These are phyloP conservation scores for Phytophthora vignae DNA, from an alignment of 352 stramenopile species.

Conservation along the genomic window DNA sequence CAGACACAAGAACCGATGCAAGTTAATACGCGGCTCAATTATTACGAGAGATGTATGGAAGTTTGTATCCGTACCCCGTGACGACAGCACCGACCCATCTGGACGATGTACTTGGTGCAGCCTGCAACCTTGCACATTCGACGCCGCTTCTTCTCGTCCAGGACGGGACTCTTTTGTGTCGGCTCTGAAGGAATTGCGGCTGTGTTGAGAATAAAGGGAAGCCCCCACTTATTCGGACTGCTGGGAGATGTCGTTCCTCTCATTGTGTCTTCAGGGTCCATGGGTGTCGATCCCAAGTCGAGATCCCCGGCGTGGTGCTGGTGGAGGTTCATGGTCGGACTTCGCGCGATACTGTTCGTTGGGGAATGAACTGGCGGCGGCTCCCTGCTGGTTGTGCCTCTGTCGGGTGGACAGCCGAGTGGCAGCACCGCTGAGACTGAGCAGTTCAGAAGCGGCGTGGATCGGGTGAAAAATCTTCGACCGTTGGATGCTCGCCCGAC, in stretches of 20 bases:
- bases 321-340: background rate
- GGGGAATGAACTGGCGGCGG: background rate
- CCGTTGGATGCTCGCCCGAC: background rate
- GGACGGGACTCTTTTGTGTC: constrained; percentile 1
- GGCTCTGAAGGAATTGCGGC: background rate
- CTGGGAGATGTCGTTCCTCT: background rate
- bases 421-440: background rate
- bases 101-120: constrained; percentile 51
- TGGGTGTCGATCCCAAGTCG: background rate
- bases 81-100: constrained; percentile 47
- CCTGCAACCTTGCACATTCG: constrained; percentile 42
- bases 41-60: background rate
- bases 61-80: constrained; percentile 34
- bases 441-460: background rate
- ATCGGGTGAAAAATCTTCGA: background rate
- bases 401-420: background rate
- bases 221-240: constrained; percentile 6
- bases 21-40: background rate
- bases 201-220: constrained; percentile 11
- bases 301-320: background rate
- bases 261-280: background rate
- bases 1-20: background rate
- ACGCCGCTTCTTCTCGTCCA: constrained; percentile 35
- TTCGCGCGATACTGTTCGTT: background rate
- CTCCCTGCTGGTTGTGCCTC: background rate